Evolutionary conservation across 768 basidiomycete species (phyloP).

Genomic region (Phlebiopsis gigantea): DNA sequence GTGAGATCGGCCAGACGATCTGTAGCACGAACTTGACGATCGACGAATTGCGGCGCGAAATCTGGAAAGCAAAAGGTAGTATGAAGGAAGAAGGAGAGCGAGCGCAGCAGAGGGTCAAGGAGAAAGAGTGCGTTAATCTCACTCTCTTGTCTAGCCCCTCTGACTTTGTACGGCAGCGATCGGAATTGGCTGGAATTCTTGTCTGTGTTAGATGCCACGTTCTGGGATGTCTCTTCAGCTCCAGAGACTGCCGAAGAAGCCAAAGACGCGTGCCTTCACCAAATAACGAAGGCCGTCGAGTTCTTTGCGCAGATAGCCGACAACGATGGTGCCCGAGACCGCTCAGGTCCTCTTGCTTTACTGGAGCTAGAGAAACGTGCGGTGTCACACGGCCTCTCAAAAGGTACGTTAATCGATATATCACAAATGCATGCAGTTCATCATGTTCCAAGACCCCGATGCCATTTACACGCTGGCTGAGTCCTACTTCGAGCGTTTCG

Average conservation of each 20-base stretch:
- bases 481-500: conserved; percentile 66
- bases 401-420: conserved; percentile 28
- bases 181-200: conserved; percentile 87
- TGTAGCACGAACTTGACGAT: conserved; percentile 69
- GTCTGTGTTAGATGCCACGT: conserved; percentile 64
- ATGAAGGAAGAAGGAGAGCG: conserved; percentile 55
- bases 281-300: conserved; percentile 38
- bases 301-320: conserved; percentile 55
- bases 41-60: conserved; percentile 69
- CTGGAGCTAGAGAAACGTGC: conserved; percentile 71
- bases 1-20: conserved; percentile 60
- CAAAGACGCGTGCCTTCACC: conserved; percentile 33
- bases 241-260: conserved; percentile 27
- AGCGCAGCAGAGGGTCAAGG: conserved; percentile 53
- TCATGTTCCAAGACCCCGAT: conserved; percentile 33
- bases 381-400: conserved; percentile 39
- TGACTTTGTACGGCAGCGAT: conserved; percentile 38
- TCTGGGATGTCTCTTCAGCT: conserved; percentile 34
- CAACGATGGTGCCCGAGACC: conserved; percentile 64
- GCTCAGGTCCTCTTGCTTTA: conserved; percentile 67
- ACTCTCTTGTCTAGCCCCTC: neutral
- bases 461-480: conserved; percentile 47
- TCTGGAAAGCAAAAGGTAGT: conserved; percentile 55
- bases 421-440: neutral
- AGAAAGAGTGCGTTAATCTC: conserved; percentile 47